Percentiles rank a stretch among this genome's conserved stretches.
Evolutionary conservation across 208 protist species (phyloP).

Genomic region (Leishmania guyanensis): DNA sequence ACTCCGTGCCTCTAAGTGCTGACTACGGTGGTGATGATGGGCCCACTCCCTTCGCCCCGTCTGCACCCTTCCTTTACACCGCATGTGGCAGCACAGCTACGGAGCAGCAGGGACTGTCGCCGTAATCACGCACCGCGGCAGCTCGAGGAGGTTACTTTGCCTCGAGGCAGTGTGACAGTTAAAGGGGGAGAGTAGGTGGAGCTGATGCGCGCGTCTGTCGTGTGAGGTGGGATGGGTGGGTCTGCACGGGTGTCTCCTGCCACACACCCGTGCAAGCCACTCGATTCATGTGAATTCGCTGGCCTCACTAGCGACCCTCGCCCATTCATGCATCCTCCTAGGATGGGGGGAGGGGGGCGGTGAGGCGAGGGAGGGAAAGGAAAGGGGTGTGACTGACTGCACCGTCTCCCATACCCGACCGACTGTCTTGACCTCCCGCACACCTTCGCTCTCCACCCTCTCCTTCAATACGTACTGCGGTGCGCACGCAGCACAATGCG

Average conservation of each 20-base stretch:
- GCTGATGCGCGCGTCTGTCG: neutral
- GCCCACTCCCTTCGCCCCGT: neutral
- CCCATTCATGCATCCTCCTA: too few species aligned
- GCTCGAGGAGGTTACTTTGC: neutral
- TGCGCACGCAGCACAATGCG: neutral
- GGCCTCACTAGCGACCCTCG: neutral
- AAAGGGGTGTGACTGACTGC: neutral
- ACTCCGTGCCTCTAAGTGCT: too few species aligned
- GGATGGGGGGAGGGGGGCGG: too few species aligned
- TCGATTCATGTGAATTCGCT: neutral
- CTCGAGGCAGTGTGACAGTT: neutral
- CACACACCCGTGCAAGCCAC: neutral
- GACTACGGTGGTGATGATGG: neutral
- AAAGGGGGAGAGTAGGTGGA: neutral
- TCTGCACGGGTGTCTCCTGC: neutral
- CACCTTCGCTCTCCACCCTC: neutral
- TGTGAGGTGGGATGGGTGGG: neutral
- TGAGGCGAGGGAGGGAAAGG: too few species aligned
- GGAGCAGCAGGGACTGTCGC: too few species aligned
- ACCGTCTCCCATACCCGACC: neutral
- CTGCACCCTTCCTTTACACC: neutral
- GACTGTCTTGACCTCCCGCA: neutral
- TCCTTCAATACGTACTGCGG: neutral
- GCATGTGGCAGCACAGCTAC: too few species aligned
- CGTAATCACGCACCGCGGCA: neutral